Percentiles rank a stretch among this genome's conserved stretches.
Evolutionary conservation across 805 yeast species (phyloP).

Genomic region (Candida palmyrensis): DNA sequence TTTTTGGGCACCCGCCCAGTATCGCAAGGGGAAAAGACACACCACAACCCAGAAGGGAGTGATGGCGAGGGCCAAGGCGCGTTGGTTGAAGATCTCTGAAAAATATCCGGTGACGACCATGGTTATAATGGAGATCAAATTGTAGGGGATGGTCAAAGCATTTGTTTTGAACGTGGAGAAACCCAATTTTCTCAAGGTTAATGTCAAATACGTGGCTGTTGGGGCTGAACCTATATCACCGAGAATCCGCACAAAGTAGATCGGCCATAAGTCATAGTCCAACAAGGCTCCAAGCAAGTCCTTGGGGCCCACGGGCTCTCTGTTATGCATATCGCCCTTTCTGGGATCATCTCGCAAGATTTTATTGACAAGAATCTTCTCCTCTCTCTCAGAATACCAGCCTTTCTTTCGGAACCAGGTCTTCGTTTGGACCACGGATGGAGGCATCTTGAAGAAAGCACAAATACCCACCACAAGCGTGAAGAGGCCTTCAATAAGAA

Average conservation of each 20-base stretch:
- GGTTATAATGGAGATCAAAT: conserved; percentile 20
- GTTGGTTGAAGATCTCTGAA: conserved; percentile 17
- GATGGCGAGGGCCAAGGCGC: conserved; percentile 16
- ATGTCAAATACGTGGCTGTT: conserved; percentile 6
- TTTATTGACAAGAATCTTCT: conserved; percentile 23
- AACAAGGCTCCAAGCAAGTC: conserved; percentile 14
- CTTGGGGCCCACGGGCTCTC: conserved; percentile 18
- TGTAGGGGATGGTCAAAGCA: conserved; percentile 47
- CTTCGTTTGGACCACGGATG: conserved; percentile 46
- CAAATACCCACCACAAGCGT: conserved; percentile 46
- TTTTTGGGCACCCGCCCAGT: conserved; percentile 36
- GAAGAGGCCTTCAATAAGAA: conserved; percentile 52
- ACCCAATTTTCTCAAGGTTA: conserved; percentile 29
- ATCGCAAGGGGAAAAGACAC: conserved; percentile 23
- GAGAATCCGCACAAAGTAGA: conserved; percentile 18
- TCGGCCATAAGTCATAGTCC: conserved; percentile 25
- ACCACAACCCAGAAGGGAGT: conserved; percentile 16
- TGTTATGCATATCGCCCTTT: conserved; percentile 27
- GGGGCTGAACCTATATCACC: conserved; percentile 14
- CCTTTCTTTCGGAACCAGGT: conserved; percentile 42
- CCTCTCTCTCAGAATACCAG: conserved; percentile 25
- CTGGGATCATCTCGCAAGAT: conserved; percentile 26
- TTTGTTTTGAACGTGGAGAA: conserved; percentile 48
- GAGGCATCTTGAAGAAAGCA: conserved; percentile 41
- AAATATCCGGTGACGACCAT: conserved; percentile 18